Evolutionary conservation across 805 yeast genomes (phyloP), one percentile per base, ranked within the genome.

Genomic region (Ogataea methylovora): DNA sequence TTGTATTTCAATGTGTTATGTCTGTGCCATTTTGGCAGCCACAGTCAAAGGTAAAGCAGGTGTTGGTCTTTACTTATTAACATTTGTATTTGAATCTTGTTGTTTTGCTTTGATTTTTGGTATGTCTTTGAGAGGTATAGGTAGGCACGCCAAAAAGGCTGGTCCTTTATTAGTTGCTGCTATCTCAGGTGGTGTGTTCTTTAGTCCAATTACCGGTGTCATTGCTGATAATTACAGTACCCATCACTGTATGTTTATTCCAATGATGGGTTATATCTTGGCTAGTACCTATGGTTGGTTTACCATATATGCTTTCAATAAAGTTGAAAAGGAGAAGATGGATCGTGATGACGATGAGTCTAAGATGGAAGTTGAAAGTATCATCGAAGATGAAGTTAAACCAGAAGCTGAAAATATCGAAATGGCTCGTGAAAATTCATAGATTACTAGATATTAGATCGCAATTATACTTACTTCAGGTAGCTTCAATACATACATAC

Each of bases 201-300:
- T 50, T 46, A 49, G 51, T 4, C 37, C 52, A 16, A 46, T 51
- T 14, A 37, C 51, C n/a, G 44, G 52, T 31, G 30, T 49, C 10
- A 47, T 53, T 23, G 49, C 48, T 4, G 51, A 51, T 48, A 44
- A 53, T 8, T 32, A 42, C 12, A 27, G 53, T 6, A 17, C 38
- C 5, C 40, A 44, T 16, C 26, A 45, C 23, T 48, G 42, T 41
- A 44, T 52, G 49, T 46, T 53, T 14, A 48, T 32, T 3, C 51
- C 52, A 5, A 30, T 52, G 43, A 37, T 45, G 20, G 55, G 52
- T 8, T 51, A 46, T 17, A 44, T 44, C n/a, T 29, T 46, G 4
- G 46, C 42, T 28, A 42, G 49, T 8, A 32, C 42, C 3, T 56
- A 55, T 29, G 56, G 52, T 3, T 44, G 45, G 36, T 34, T 47